A percentile compares a stretch with the other conserved stretches of the same genome.
phyloP scores from a whole-genome alignment of 371 early-diverging fungal genomes.

The Parasitella parasitica region DNA sequence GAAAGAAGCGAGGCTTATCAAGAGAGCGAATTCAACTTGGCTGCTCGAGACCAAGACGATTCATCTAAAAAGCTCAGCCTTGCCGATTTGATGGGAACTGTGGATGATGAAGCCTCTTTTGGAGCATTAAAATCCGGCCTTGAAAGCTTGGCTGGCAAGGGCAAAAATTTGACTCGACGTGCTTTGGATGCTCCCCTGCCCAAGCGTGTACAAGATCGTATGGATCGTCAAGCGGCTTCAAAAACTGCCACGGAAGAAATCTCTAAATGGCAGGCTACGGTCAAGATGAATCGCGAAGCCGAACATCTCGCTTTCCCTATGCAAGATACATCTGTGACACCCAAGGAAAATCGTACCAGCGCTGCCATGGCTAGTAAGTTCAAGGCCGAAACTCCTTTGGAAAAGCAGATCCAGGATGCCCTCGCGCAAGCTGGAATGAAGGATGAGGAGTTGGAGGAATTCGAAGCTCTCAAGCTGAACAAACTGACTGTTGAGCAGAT shows the following conservation, averaged over 20 bases:
- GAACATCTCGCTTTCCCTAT: conserved; percentile 83
- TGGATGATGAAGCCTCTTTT: conserved; percentile 63
- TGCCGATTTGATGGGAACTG: conserved; percentile 69
- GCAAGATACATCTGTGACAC: conserved; percentile 21
- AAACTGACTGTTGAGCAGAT: conserved; percentile 81
- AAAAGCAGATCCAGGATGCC: conserved; percentile 73
- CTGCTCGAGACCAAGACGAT: conserved; percentile 42
- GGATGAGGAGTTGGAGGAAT: conserved; percentile 75
- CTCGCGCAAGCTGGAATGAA: conserved; percentile 73
- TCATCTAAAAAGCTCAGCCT: conserved; percentile 66
- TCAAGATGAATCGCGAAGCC: conserved; percentile 82
- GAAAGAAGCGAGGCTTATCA: conserved; percentile 74
- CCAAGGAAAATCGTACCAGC: conserved; percentile 34
- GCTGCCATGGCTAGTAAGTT: conserved; percentile 64
- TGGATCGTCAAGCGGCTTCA: conserved; percentile 86
- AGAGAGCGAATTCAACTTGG: conserved; percentile 79
- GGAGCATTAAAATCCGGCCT: conserved; percentile 64
- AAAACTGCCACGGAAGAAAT: conserved; percentile 77
- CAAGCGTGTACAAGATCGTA: conserved; percentile 76
- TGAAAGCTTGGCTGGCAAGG: conserved; percentile 56
- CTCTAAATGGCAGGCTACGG: conserved; percentile 80
- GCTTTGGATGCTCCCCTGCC: conserved; percentile 82
- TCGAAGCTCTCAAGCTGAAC: conserved; percentile 84
- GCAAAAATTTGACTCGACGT: conserved; percentile 42
- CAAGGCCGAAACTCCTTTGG: conserved; percentile 66